Base-by-base conservation (phyloP, 2,329 filamentous ascomycete species). In the Calonectria montana region DNA sequence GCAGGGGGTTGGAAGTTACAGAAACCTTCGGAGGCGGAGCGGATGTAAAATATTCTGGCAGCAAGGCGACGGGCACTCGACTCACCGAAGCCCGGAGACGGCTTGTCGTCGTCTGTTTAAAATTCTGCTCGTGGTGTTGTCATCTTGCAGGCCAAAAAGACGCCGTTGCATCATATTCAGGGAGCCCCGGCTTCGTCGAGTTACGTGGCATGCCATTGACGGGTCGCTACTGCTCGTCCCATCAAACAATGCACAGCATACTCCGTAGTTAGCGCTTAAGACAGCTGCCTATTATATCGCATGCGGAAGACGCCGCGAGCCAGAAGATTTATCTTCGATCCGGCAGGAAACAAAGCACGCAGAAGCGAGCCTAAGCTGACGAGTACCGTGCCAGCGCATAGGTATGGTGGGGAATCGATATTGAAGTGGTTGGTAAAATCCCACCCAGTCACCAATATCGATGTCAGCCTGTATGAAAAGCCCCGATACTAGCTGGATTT, bases 141-240 rank as follows among this genome's bases (percentile, higher is more conserved):
- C 65, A 70, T 72, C 74, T 68, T 47, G 73, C 70, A 75, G 71
- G 48, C 70, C 37, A 71, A 65, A 59, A 67, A 55, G 73, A 63
- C 70, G 67, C 76, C 71, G 75, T 64, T 57, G 76, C 76, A 61
- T 73, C 71, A 75, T 76, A 73, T 78, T 75, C 74, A 73, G 75
- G 72, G 57, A 78, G 67, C 72, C 74, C 74, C 57, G 65, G 68
- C 53, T 61, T 47, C 35, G 29, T 63, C 35, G 31, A 70, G 47
- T 57, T 71, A 68, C 66, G 68, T 73, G 68, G 73, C 72, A 69
- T 74, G 71, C 74, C 50, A 63, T 64, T 29, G 39, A 57, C 70
- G 70, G 70, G 67, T 72, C 64, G 59, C 48, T 65, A 57, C 67
- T 53, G 59, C 43, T 43, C 31, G 64, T 53, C 45, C 57, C 62